Conservation (phyloP, 2,329 filamentous ascomycete species). For the Lasiodiplodia citricola region DNA sequence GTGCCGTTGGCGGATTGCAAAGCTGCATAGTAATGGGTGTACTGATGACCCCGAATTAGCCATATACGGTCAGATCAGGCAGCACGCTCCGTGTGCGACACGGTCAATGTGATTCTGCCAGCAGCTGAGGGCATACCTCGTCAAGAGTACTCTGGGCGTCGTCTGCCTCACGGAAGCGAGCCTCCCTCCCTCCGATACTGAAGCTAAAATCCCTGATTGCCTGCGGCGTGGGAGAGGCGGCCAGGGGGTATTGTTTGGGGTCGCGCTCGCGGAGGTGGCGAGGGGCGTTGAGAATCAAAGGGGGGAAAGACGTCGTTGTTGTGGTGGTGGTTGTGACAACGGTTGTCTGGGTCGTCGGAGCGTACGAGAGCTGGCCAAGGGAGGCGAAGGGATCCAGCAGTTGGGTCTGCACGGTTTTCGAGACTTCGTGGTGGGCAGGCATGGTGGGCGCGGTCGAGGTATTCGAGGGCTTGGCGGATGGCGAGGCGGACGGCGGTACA, state of each 20-base stretch:
- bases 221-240: slow-evolving; percentile 78
- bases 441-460: slow-evolving; percentile 32
- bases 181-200: slow-evolving; percentile 65
- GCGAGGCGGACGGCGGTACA: slow-evolving; percentile 8
- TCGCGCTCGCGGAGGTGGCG: slow-evolving; percentile 75
- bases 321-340: slow-evolving; percentile 90
- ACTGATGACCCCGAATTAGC: slow-evolving; percentile 37
- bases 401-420: slow-evolving; percentile 36
- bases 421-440: slow-evolving; percentile 35
- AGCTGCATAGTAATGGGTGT: slow-evolving; percentile 50
- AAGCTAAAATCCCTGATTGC: slow-evolving; percentile 80
- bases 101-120: not conserved
- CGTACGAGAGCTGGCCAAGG: slow-evolving; percentile 66
- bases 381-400: slow-evolving; percentile 45
- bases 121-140: slow-evolving; percentile 52
- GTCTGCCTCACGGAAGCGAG: slow-evolving; percentile 68
- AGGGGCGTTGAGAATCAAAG: slow-evolving; percentile 78
- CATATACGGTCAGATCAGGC: not conserved
- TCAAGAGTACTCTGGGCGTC: slow-evolving; percentile 59
- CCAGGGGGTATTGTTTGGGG: slow-evolving; percentile 87
- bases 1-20: slow-evolving; percentile 55
- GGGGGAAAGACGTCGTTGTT: slow-evolving; percentile 80
- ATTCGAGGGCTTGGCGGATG: slow-evolving; percentile 20
- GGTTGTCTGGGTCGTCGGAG: slow-evolving; percentile 67
- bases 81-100: not conserved